Evolutionary conservation across 2,329 filamentous ascomycete genomes (phyloP), one percentile per base, ranked within the genome.

Genomic region (Sarocladium oryzae): DNA sequence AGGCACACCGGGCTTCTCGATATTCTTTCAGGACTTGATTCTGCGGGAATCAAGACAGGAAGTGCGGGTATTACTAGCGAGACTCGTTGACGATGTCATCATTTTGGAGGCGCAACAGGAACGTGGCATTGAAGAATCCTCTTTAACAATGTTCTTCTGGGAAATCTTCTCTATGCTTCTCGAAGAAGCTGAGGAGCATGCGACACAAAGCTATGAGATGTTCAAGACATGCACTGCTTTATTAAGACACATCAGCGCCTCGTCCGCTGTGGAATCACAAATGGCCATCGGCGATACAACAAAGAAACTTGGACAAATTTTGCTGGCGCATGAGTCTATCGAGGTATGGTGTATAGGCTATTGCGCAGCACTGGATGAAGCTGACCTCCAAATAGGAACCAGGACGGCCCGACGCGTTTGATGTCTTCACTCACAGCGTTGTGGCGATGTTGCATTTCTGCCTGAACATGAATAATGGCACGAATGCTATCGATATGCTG

Each of bases 281-380:
- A 6, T 26, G 15, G 43, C 43, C 6, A 48, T 48, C 26, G 10
- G 2, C 4, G 16, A 33, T 13, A 48, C 43, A 4, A 33, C 43
- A 2, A 33, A 21, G 26, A n/a, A 32, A 33, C 26, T 48, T 8
- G 24, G 26, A 56, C 23, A 45, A 43, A 51, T 68, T 26, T 57
- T 77, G 11, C 61, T 76, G 4, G 54, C 58, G 6, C 69, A 75
- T 52, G 60, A 63, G 6, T 69, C 69, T 23, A 67, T 63, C 21
- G 74, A 77, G 63, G 72, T 66, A 55, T 52, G 62, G 72, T 66
- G 54, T 52, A 62, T 52, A 32, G 5, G 2, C 15, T 15, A 40
- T 16, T 21, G 16, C 4, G 6, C 36, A 16, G 16, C 18, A 8
- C 7, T 13, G 15, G n/a, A 5, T 4, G 51, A 32, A 52, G 11